Base-by-base conservation (phyloP, 2,329 filamentous ascomycete genomes). In the Tricladium varicosporioides region DNA sequence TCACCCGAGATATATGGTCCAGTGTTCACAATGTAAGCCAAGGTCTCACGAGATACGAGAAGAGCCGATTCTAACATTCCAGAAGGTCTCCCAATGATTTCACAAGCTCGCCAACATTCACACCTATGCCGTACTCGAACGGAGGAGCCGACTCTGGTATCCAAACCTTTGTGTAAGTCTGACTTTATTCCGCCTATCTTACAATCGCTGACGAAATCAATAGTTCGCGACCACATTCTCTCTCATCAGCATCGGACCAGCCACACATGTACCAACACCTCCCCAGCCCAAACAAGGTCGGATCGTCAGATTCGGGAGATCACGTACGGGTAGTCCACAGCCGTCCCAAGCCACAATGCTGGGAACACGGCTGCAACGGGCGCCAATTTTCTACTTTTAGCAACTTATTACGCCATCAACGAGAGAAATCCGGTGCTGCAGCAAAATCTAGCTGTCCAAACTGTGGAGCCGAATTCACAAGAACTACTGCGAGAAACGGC, bases 281-380 rank as follows among this genome's bases (percentile, higher is more conserved):
- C 48, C 64, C 62, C 72, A 75, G 55, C 43, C 60, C 60, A 74
- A 27, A 27, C 22, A 77, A 60, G 71, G 73, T 40, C 70, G 76
- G 45, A 76, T 60, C 70, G 9, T 68, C 73, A 54, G 74, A 74
- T 18, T 68, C 68, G n/a, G 71, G 73, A 22, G 74, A 74, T 48
- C 72, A 84, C 63, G 85, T 90, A 42, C 81, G 89, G 58, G 84
- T 92, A 14, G 80, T 92, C 15, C 87, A 89, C 71, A 86, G 85
- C 65, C 83, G 89, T 63, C 91, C 91, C n/a, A 96, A 96, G 75
- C 92, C 92, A 47, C 91, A 96, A 71, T 97, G 93, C 74, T 97
- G 91, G 90, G 93, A 97, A 60, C 93, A 97, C 69, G 93, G 92
- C 10, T 97, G 93, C 78, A 96, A 97, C 68, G 93, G 93, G 16